Evolutionary conservation across 345 rosid species (phyloP).

Genomic region (Adansonia digitata): DNA sequence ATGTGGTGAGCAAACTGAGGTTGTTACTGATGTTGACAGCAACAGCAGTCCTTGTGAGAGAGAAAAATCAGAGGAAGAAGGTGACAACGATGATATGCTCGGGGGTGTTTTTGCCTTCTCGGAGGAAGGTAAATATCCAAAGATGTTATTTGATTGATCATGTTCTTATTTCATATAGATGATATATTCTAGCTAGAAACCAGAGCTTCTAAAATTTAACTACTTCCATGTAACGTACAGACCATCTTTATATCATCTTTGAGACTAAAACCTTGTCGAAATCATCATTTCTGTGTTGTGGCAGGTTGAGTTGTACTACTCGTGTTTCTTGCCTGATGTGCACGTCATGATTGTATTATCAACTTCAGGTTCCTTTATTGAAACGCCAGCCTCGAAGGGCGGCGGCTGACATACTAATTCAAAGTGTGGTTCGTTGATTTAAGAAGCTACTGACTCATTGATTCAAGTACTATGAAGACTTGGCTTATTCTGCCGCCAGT

Average conservation of each 20-base stretch:
- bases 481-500: conserved; percentile 21
- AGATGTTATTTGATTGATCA: neutral
- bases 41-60: conserved; percentile 47
- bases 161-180: neutral
- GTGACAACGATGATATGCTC: conserved; percentile 73
- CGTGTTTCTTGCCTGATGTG: conserved; percentile 5
- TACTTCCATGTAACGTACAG: neutral
- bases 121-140: conserved; percentile 62
- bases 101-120: conserved; percentile 95
- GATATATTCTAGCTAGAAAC: neutral
- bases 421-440: conserved; percentile 19
- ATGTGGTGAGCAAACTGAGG: conserved; percentile 35
- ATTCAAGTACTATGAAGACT: conserved; percentile 26
- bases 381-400: conserved; percentile 25
- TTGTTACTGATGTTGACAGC: conserved; percentile 35
- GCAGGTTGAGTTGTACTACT: conserved; percentile 42
- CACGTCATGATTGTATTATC: neutral
- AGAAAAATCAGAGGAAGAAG: conserved; percentile 64
- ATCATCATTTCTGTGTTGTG: conserved; percentile 7
- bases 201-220: neutral
- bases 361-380: conserved; percentile 12
- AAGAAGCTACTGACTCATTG: conserved; percentile 49
- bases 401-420: conserved; percentile 38
- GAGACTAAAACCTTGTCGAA: conserved; percentile 1
- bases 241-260: neutral